Conservation (phyloP, 2,329 filamentous ascomycete species). For the Neopestalotiopsis rosae region DNA sequence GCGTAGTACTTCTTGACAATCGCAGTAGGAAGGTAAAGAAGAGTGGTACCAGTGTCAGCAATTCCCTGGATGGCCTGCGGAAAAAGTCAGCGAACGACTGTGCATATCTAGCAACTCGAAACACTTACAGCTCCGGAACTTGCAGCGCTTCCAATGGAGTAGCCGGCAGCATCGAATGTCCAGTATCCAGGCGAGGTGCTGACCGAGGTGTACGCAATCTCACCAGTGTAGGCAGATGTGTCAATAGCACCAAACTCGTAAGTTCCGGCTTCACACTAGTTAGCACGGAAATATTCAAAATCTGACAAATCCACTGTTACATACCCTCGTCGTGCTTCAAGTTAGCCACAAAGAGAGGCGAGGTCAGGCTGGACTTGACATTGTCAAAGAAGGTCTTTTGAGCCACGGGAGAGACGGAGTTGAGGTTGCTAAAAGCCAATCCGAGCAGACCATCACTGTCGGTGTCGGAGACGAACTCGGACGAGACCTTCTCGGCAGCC, state of each 20-base stretch:
- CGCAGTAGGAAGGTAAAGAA: slow-evolving; percentile 59
- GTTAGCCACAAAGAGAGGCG: slow-evolving; percentile 31
- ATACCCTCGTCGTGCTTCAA: slow-evolving; percentile 24
- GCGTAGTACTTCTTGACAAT: slow-evolving; percentile 63
- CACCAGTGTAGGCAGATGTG: slow-evolving; percentile 58
- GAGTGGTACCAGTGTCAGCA: slow-evolving; percentile 70
- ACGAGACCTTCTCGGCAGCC: slow-evolving; percentile 24
- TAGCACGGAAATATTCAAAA: neutral
- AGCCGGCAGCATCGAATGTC: slow-evolving; percentile 63
- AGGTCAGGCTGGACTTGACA: slow-evolving; percentile 23
- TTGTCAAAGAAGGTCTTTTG: slow-evolving; percentile 31
- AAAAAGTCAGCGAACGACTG: neutral
- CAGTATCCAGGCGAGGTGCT: slow-evolving; percentile 65
- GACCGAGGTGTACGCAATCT: slow-evolving; percentile 61
- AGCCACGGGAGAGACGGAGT: slow-evolving; percentile 23
- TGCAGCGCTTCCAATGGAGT: slow-evolving; percentile 50
- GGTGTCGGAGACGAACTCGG: slow-evolving; percentile 29
- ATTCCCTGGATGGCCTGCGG: slow-evolving; percentile 21
- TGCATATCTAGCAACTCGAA: too few relatives aligned
- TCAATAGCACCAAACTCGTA: slow-evolving; percentile 56
- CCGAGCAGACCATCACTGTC: slow-evolving; percentile 29
- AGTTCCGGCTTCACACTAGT: slow-evolving; percentile 31
- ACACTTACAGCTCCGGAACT: slow-evolving; percentile 18
- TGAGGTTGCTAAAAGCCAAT: slow-evolving; percentile 27
- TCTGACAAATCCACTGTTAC: neutral